Evolutionary conservation across 23 red algal genomes (phyloP), one percentile per base, ranked within the genome.

Genomic region (Gracilaria domingensis): DNA sequence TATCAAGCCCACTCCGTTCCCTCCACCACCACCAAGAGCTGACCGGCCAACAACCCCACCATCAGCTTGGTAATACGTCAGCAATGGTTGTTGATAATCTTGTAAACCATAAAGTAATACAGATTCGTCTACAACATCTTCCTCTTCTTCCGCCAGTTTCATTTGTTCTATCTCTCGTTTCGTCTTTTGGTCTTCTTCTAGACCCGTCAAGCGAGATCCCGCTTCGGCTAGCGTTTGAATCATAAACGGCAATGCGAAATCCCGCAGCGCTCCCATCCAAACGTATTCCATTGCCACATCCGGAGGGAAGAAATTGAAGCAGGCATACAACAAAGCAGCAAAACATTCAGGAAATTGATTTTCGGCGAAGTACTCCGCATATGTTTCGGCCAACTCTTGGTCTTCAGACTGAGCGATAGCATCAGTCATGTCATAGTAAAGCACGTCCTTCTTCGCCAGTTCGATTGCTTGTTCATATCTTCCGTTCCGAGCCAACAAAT

Each of bases 181-280:
- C 13, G 24, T 69, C 47, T 81, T 84, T 26, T 87, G 80, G 66
- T 96, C 94, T 18, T 91, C 78, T 35, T 96, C 90, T 24, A 99
- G 80, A 12, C 80, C 65, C 38, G 86, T 86, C 12, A 99, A 66
- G 30, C 94, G 70, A 54, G 71, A 61, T 28, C 88, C 91, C 5
- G 89, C 82, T 59, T 99, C 97, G 18, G 82, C 82, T 53, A 99
- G 29, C 2, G 89, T 96, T 86, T 99, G 97, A 61, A 99, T 92
- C 33, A 96, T 55, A 80, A 93, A 96, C 40, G 97, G 97, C 86
- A 96, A 94, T 7, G 94, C 95, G 66, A 89, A 99, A 53, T 91
- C 84, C 11, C 76, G 77, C 26, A 93, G 39, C 40, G 80, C 92
- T 37, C 69, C 65, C 35, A 55, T 85, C 97, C 97, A 99, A 23